Percentiles rank a stretch among this genome's conserved stretches.
Evolutionary conservation across 2,329 filamentous ascomycete genomes (phyloP).

Genomic region (Bipolaris gigantea): DNA sequence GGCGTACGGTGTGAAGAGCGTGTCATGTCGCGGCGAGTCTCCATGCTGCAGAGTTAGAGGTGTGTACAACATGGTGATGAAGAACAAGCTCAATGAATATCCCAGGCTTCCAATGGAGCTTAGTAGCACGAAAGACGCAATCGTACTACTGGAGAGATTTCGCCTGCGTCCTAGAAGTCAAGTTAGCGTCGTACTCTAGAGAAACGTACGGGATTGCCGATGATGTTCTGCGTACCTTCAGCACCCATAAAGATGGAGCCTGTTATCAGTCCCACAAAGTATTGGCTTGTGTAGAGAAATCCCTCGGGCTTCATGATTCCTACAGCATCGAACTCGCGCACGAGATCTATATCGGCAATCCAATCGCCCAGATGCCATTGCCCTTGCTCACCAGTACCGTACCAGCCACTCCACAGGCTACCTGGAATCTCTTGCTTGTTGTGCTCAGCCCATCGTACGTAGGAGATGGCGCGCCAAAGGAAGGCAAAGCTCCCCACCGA

Average conservation of each 20-base stretch:
- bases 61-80: constrained; percentile 60
- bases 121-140: constrained; percentile 61
- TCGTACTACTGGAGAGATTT: constrained; percentile 53
- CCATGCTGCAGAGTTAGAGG: constrained; percentile 52
- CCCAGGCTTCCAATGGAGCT: constrained; percentile 63
- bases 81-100: constrained; percentile 66
- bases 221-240: constrained; percentile 49
- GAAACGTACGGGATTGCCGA: not conserved
- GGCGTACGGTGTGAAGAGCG: constrained; percentile 40
- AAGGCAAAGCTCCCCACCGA: constrained; percentile 51
- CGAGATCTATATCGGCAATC: constrained; percentile 57
- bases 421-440: constrained; percentile 47
- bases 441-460: constrained; percentile 54
- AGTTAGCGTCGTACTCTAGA: not conserved
- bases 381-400: constrained; percentile 41
- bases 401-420: constrained; percentile 46
- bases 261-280: constrained; percentile 57
- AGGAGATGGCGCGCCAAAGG: constrained; percentile 52
- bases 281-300: constrained; percentile 66
- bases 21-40: constrained; percentile 33
- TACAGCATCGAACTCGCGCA: constrained; percentile 58
- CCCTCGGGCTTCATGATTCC: constrained; percentile 58
- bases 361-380: constrained; percentile 53
- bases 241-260: constrained; percentile 62
- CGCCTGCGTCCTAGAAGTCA: constrained; percentile 51